Conservation (phyloP, 805 yeast genomes). For the Ogataea henricii region DNA sequence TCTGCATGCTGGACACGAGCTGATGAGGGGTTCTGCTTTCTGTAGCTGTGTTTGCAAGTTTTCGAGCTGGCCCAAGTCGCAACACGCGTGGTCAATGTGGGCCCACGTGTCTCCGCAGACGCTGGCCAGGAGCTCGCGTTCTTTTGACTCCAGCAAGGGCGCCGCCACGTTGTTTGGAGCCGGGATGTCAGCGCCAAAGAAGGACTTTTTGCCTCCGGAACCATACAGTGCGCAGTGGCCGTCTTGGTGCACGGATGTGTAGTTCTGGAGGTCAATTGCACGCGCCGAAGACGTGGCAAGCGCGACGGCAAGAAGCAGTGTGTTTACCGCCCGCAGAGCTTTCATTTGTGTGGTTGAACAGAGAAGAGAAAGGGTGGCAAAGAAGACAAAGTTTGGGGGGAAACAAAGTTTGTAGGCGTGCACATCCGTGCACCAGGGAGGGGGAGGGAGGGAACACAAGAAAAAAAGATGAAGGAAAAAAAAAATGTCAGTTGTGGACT, state of each 20-base stretch:
- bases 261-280: constrained; percentile 2
- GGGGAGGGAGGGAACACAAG: background rate
- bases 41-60: constrained; percentile 59
- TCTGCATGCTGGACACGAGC: constrained; percentile 92
- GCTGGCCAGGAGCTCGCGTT: constrained; percentile 47
- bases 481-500: too few relatives aligned
- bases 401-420: background rate
- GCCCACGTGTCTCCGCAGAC: constrained; percentile 77
- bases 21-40: constrained; percentile 77
- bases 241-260: constrained; percentile 32
- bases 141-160: constrained; percentile 44
- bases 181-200: constrained; percentile 80
- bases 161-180: constrained; percentile 64
- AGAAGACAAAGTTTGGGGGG: background rate
- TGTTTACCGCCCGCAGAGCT: background rate
- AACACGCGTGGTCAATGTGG: constrained; percentile 57
- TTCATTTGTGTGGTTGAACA: background rate
- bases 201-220: constrained; percentile 71
- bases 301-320: background rate
- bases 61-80: constrained; percentile 62
- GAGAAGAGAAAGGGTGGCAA: background rate
- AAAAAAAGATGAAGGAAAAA: background rate
- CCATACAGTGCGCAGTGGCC: constrained; percentile 61
- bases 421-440: background rate
- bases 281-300: background rate